Conservation (phyloP, 371 early-diverging fungal genomes). For the Rhizopus arrhizus region DNA sequence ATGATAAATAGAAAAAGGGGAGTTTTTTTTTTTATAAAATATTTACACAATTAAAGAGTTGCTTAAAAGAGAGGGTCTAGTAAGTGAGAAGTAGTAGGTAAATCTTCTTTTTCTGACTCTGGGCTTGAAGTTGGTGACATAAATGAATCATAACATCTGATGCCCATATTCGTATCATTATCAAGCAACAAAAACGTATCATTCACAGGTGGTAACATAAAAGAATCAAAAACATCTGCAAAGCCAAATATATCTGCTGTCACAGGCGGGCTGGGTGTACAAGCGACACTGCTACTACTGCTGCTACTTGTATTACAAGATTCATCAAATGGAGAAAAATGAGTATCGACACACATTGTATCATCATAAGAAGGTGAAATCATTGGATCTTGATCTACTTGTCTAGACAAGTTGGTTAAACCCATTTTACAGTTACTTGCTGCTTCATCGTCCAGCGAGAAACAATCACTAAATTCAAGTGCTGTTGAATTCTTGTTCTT, state of each 20-base stretch:
- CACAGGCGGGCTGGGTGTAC: conserved; percentile 34
- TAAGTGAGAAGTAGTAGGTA: conserved; percentile 22
- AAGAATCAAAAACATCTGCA: conserved; percentile 31
- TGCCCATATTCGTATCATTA: conserved; percentile 22
- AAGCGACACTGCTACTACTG: conserved; percentile 25
- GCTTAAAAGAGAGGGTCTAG: conserved; percentile 36
- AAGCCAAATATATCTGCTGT: conserved; percentile 27
- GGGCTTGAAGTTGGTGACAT: conserved; percentile 26
- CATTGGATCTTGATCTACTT: conserved; percentile 27
- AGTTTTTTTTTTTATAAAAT: background rate
- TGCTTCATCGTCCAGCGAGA: conserved; percentile 49
- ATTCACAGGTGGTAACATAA: conserved; percentile 34
- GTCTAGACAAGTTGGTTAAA: no score
- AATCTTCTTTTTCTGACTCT: conserved; percentile 19
- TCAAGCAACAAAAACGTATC: conserved; percentile 33
- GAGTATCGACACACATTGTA: conserved; percentile 19
- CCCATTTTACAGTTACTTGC: background rate
- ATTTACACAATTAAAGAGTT: background rate
- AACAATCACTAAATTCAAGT: conserved; percentile 46
- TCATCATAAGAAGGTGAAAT: conserved; percentile 30
- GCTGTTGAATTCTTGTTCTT: conserved; percentile 7
- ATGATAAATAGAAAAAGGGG: background rate
- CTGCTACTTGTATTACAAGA: conserved; percentile 24
- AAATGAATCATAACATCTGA: conserved; percentile 27
- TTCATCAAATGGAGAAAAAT: conserved; percentile 31